phyloP scores from a whole-genome alignment of 2,329 filamentous ascomycete species.

The Apiospora pterosperma region DNA sequence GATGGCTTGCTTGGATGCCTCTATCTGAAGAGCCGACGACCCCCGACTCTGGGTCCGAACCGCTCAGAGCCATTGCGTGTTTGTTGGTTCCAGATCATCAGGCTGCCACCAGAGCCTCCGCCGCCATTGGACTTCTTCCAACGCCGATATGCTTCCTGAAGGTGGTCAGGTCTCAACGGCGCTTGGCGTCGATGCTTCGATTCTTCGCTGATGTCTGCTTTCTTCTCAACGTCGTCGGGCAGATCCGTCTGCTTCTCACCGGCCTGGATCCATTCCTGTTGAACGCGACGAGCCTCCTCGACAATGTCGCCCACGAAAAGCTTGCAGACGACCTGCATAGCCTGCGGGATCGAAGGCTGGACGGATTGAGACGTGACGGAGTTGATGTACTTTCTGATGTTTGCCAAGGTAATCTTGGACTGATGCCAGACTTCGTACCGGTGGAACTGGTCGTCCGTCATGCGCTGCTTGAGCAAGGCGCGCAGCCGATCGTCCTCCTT shows the following conservation, averaged over 20 bases:
- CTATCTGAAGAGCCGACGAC: conserved; percentile 50
- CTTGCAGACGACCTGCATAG: conserved; percentile 74
- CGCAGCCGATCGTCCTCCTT: conserved; percentile 55
- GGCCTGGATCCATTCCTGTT: conserved; percentile 65
- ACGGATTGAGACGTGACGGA: conserved; percentile 79
- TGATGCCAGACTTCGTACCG: conserved; percentile 70
- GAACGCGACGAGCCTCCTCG: conserved; percentile 66
- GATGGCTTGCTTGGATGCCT: too few species aligned
- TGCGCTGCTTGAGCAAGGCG: conserved; percentile 60
- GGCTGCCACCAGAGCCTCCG: conserved; percentile 54
- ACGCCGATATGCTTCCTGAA: conserved; percentile 68
- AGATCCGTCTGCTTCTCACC: conserved; percentile 56
- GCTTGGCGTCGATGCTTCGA: conserved; percentile 40
- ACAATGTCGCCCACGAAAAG: conserved; percentile 75
- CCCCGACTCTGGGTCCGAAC: conserved; percentile 52
- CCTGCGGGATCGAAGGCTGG: conserved; percentile 67
- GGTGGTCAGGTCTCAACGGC: conserved; percentile 69
- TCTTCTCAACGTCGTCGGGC: conserved; percentile 32
- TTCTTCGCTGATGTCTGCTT: conserved; percentile 29
- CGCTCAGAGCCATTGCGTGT: conserved; percentile 57
- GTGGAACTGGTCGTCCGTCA: conserved; percentile 64
- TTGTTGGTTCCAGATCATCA: conserved; percentile 60
- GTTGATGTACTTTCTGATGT: conserved; percentile 74
- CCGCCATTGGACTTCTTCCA: conserved; percentile 63
- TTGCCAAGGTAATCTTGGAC: conserved; percentile 64